Evolutionary conservation across 2,329 filamentous ascomycete genomes (phyloP), one percentile per base, ranked within the genome.

Genomic region (Ciborinia camelliae): DNA sequence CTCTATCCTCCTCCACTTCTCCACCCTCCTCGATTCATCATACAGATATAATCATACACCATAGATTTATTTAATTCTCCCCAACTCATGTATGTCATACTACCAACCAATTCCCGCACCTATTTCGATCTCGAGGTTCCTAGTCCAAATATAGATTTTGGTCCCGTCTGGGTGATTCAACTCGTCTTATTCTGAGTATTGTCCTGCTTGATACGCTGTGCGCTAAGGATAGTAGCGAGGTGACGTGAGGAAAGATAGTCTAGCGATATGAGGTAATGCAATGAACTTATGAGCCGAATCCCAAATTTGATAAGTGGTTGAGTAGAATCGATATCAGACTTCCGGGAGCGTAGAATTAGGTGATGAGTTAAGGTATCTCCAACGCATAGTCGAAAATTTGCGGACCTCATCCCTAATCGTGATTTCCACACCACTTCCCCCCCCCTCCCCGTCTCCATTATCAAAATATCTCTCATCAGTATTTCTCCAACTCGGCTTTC

Each of bases 401-500:
- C 14, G 28, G 10, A 47, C 14, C 8, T 4, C 5, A 15, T 41
- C 0, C 23, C 15, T 14, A 20, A 15, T 58, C n/a, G 30, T 58
- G 20, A 53, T 53, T 53, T 18, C 2, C 32, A 54, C 26, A 9
- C 20, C 37, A 6, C 28, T 37, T 18, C 3, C 3, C 15, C 7
- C 4, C 30, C 20, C 30, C 20, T 9, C 9, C 4, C 0, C 15
- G 9, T 51, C 12, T 14, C 10, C 18, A 39, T 30, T 15, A 20
- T 45, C 28, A 28, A 35, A 35, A 15, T 6, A 35, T 23, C n/a
- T 23, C n/a, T 9, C 2, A 15, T 45, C 50, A 54, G 8, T 35
- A 18, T 7, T 47, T 58, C 30, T 58, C 55, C 39, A 58, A 18
- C 20, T 58, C 55, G 18, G 28, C 68, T 48, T 62, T 71, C 45